phyloP scores from a whole-genome alignment of 441 rosid genomes.

The Euphorbia corollata region DNA sequence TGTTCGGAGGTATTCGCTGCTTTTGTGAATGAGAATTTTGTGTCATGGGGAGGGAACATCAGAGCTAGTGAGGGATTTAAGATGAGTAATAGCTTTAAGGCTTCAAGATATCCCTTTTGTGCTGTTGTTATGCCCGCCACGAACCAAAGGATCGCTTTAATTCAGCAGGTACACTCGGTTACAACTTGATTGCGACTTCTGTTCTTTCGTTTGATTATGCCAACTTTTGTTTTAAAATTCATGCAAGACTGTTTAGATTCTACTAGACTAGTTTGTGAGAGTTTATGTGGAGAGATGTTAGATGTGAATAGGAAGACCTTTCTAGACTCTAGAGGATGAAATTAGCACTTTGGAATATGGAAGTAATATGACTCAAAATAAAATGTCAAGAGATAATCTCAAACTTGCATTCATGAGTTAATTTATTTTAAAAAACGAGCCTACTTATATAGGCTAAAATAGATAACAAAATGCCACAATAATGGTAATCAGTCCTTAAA shows the following conservation, averaged over 20 bases:
- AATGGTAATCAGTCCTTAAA: too few species aligned
- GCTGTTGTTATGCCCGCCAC: slow-evolving; percentile 94
- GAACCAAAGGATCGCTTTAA: slow-evolving; percentile 84
- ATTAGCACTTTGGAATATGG: background rate
- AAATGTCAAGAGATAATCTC: too few species aligned
- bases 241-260: background rate
- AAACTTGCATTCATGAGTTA: too few species aligned
- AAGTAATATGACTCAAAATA: too few species aligned
- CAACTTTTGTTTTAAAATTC: background rate
- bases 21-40: slow-evolving; percentile 85
- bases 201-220: background rate
- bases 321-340: background rate
- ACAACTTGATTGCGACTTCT: background rate
- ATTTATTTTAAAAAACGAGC: too few species aligned
- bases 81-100: slow-evolving; percentile 97
- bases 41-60: slow-evolving; percentile 89
- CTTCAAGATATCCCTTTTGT: slow-evolving; percentile 81
- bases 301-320: background rate
- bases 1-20: slow-evolving; percentile 52
- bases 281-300: too few species aligned
- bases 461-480: too few species aligned
- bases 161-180: slow-evolving; percentile 56
- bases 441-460: too few species aligned
- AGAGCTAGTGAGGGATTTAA: slow-evolving; percentile 95
- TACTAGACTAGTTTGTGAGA: background rate